Evolutionary conservation across 2,329 filamentous ascomycete genomes (phyloP), one percentile per base, ranked within the genome.

Genomic region (Pseudogymnoascus sp.): DNA sequence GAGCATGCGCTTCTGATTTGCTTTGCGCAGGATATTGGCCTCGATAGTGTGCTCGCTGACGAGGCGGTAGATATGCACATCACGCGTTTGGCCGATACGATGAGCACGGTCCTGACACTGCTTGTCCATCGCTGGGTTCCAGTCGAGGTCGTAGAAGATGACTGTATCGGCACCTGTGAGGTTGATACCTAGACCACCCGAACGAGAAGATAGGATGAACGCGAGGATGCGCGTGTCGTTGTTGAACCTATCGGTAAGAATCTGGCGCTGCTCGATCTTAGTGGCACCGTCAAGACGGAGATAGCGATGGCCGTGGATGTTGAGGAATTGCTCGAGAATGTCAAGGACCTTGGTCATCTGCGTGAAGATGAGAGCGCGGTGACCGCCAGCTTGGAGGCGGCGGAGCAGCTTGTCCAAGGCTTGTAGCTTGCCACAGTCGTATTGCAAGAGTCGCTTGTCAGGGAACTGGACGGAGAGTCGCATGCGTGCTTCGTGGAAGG

Each of bases 81-180:
- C 94, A 30, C 94, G 87, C 0, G 94, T 97, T 74, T 99, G 94
- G 1, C 94, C 94, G 67, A 99, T 99, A 66, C 94, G 90, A 76
- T 99, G 94, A 69, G 91, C 95, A 69, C 94, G 86, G 73, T 99
- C 95, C 76, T 99, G 95, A 70, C 94, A 99, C 74, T 99, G 94
- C 74, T 96, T 96, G 78, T 99, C 94, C 94, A 99, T 99, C 59
- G 95, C 94, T 0, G 94, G 94, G 70, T 99, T 99, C 95, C 95
- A 99, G 73, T 99, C 94, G 63, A 97, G 86, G 70, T 99, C 94
- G 75, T 97, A 99, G 74, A 99, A 99, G 67, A 99, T 97, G 69
- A 99, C 94, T 0, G 92, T 96, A 73, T 97, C 94, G 4, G 94
- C 94, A 57, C 94, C 94, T 0, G 93, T 97, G 43, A 99, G 80